phyloP scores from a whole-genome alignment of 2,329 filamentous ascomycete species.

The Ambrosiella cleistominuta region DNA sequence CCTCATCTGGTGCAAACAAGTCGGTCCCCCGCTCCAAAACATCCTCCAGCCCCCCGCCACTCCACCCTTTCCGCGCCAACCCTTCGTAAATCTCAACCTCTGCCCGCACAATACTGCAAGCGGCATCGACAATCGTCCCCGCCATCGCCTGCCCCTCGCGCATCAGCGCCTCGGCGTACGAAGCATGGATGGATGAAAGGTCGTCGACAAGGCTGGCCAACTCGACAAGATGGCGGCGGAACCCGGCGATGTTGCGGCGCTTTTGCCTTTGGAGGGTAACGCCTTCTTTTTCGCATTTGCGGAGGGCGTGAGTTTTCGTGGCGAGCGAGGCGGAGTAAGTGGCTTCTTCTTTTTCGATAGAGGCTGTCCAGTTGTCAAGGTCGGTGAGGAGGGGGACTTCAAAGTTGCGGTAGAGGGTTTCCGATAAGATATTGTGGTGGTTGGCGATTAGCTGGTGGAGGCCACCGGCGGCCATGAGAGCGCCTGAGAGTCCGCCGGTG shows the following conservation, averaged over 20 bases:
- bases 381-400: slow-evolving; percentile 54
- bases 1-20: slow-evolving; percentile 33
- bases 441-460: slow-evolving; percentile 52
- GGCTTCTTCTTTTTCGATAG: slow-evolving; percentile 47
- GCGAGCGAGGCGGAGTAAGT: slow-evolving; percentile 38
- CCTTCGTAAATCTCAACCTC: slow-evolving; percentile 55
- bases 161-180: slow-evolving; percentile 41
- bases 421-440: slow-evolving; percentile 51
- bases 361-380: slow-evolving; percentile 44
- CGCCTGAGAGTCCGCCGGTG: slow-evolving; percentile 43
- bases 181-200: slow-evolving; percentile 40
- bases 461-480: slow-evolving; percentile 41
- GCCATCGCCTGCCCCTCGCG: slow-evolving; percentile 49
- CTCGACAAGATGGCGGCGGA: slow-evolving; percentile 45
- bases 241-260: slow-evolving; percentile 41
- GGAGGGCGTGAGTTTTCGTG: slow-evolving; percentile 40
- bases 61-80: slow-evolving; percentile 50
- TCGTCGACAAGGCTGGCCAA: slow-evolving; percentile 45
- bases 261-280: slow-evolving; percentile 42
- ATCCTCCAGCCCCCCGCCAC: slow-evolving; percentile 47
- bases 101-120: slow-evolving; percentile 46
- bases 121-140: slow-evolving; percentile 42
- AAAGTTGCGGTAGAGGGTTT: slow-evolving; percentile 50
- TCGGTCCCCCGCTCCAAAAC: slow-evolving; percentile 46
- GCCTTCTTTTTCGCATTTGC: slow-evolving; percentile 46